A percentile compares a stretch with the other conserved stretches of the same genome.
phyloP scores from a whole-genome alignment of 306 rosid genomes.

The Fagus crenata region DNA sequence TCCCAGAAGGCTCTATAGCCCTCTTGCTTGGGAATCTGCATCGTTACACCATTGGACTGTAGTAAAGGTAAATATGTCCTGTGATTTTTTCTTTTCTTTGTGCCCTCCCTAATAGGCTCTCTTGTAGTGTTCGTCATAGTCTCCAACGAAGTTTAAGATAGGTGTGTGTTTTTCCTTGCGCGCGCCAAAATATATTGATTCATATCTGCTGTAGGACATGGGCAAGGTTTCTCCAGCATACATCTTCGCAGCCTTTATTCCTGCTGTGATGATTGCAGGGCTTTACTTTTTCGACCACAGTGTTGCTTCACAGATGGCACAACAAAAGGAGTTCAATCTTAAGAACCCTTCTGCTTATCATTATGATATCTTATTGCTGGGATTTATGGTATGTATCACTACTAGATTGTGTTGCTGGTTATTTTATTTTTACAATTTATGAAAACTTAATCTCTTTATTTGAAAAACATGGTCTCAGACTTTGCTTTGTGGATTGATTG shows the following conservation, averaged over 20 bases:
- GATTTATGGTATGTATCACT: slow-evolving; percentile 51
- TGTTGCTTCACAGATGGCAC: slow-evolving; percentile 91
- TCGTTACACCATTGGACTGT: slow-evolving; percentile 82
- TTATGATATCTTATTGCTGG: slow-evolving; percentile 74
- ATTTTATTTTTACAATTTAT: neutral
- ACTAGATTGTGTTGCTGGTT: slow-evolving; percentile 12
- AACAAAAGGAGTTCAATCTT: slow-evolving; percentile 88
- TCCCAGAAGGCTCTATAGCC: slow-evolving; percentile 75
- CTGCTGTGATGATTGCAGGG: slow-evolving; percentile 81
- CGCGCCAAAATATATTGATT: neutral
- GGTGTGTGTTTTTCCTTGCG: neutral
- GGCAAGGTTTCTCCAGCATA: slow-evolving; percentile 60
- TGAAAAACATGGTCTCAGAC: slow-evolving; percentile 50
- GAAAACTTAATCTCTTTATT: slow-evolving; percentile 17
- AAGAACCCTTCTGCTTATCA: slow-evolving; percentile 86
- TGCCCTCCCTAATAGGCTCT: neutral
- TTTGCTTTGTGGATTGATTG: slow-evolving; percentile 79
- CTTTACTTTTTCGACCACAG: slow-evolving; percentile 88
- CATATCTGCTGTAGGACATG: slow-evolving; percentile 65
- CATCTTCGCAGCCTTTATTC: slow-evolving; percentile 70
- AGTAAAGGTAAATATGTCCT: slow-evolving; percentile 47
- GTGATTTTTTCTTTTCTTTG: neutral
- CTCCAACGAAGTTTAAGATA: neutral
- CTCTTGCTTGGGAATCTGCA: slow-evolving; percentile 75
- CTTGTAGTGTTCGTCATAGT: neutral